phyloP scores from a whole-genome alignment of 2,329 filamentous ascomycete species.

The Penicillium sp. region DNA sequence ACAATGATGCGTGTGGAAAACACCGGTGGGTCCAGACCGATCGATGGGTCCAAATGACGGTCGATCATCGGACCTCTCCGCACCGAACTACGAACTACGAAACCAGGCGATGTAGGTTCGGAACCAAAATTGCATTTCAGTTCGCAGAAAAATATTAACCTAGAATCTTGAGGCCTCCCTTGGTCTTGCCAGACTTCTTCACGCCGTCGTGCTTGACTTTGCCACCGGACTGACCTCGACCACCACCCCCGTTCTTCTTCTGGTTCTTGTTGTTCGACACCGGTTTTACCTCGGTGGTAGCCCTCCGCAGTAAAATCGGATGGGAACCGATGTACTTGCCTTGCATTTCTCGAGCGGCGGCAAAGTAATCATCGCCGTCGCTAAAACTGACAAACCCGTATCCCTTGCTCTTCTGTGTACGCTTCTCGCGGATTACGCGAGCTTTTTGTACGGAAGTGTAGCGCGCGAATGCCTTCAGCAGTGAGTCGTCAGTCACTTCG shows the following conservation, averaged over 20 bases:
- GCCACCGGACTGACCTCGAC: slow-evolving; percentile 35
- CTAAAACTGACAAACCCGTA: slow-evolving; percentile 96
- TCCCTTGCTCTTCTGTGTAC: slow-evolving; percentile 92
- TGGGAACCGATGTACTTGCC: slow-evolving; percentile 99
- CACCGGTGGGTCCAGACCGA: background rate
- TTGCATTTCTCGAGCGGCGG: slow-evolving; percentile 96
- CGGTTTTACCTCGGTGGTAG: slow-evolving; percentile 86
- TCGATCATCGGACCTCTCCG: background rate
- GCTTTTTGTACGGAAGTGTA: slow-evolving; percentile 90
- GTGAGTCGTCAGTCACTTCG: slow-evolving; percentile 93
- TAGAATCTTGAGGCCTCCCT: slow-evolving; percentile 45
- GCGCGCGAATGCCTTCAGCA: slow-evolving; percentile 87
- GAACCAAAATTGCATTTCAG: background rate
- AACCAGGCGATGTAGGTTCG: too few species aligned
- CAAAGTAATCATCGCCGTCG: slow-evolving; percentile 94
- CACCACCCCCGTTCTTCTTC: slow-evolving; percentile 44
- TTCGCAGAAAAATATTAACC: slow-evolving; percentile 30
- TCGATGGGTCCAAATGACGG: background rate
- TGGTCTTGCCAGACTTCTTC: slow-evolving; percentile 48
- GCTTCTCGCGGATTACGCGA: slow-evolving; percentile 90
- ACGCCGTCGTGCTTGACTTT: slow-evolving; percentile 47
- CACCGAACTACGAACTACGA: background rate
- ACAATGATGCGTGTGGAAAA: background rate
- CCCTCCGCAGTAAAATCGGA: slow-evolving; percentile 81
- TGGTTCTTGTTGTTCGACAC: slow-evolving; percentile 66